Evolutionary conservation across 1,284 basidiomycete species (phyloP).

Genomic region (Pascua sp.): DNA sequence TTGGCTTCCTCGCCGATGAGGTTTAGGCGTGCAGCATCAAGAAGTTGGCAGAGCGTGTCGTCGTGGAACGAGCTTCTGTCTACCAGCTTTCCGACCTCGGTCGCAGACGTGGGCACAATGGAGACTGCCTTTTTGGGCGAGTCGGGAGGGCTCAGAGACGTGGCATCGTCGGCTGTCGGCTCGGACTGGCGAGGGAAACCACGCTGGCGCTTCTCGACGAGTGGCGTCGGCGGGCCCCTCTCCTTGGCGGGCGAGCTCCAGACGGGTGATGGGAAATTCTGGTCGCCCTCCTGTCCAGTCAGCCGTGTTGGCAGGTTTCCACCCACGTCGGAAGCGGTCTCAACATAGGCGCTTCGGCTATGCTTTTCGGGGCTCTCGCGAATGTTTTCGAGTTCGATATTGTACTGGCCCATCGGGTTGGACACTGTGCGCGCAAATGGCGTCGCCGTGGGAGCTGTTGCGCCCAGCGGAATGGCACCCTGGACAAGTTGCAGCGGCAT

Average conservation of each 20-base stretch:
- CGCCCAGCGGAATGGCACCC: too few relatives aligned
- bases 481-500: slow-evolving; percentile 1
- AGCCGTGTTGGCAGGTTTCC: too few relatives aligned
- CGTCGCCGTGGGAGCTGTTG: too few relatives aligned
- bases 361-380: not conserved
- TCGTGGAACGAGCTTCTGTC: slow-evolving; percentile 44
- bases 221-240: too few relatives aligned
- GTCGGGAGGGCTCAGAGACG: not conserved
- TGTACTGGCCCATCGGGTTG: too few relatives aligned
- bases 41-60: slow-evolving; percentile 46
- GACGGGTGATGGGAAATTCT: too few relatives aligned
- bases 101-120: slow-evolving; percentile 26
- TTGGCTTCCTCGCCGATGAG: slow-evolving; percentile 46
- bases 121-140: not conserved
- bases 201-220: too few relatives aligned
- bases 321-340: slow-evolving; percentile 45
- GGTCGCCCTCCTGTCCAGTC: too few relatives aligned
- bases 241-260: too few relatives aligned
- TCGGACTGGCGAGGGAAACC: too few relatives aligned
- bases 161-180: not conserved
- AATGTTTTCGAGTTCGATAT: not conserved
- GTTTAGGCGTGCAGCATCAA: slow-evolving; percentile 43
- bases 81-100: slow-evolving; percentile 38
- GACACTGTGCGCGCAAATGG: too few relatives aligned
- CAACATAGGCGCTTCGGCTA: slow-evolving; percentile 32